A percentile compares a stretch with the other conserved stretches of the same genome.
These are phyloP conservation scores for Dioszegia hungarica DNA, from an alignment of 768 basidiomycete species.

Conservation along the genomic window DNA sequence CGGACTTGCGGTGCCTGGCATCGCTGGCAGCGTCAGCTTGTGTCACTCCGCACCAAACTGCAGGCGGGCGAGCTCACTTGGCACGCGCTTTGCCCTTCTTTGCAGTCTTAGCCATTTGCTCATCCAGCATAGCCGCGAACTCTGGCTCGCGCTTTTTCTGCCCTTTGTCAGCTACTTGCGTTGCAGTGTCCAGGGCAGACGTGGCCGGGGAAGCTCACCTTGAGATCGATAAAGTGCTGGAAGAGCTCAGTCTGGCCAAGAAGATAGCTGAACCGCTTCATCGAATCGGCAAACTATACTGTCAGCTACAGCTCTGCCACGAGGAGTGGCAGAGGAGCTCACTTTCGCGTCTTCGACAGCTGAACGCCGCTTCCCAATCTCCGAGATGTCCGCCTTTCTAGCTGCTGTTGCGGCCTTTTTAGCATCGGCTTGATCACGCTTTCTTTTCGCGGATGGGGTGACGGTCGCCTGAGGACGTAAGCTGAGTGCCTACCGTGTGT, in stretches of 20 bases:
- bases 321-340: constrained; percentile 12
- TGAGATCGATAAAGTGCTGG: constrained; percentile 96
- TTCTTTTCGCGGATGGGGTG: constrained; percentile 27
- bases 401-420: constrained; percentile 39
- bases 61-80: constrained; percentile 52
- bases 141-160: constrained; percentile 86
- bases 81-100: constrained; percentile 81
- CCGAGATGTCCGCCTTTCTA: constrained; percentile 30
- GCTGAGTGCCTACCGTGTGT: not conserved
- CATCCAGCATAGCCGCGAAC: constrained; percentile 82
- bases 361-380: constrained; percentile 29
- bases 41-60: not conserved
- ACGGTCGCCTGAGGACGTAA: constrained; percentile 9
- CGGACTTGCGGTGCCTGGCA: constrained; percentile 84
- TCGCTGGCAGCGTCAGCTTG: constrained; percentile 54
- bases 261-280: constrained; percentile 95
- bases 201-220: constrained; percentile 61
- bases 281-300: constrained; percentile 77
- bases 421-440: constrained; percentile 27
- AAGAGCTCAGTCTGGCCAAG: constrained; percentile 97
- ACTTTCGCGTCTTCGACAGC: constrained; percentile 43
- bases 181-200: too few relatives aligned
- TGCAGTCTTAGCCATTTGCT: constrained; percentile 59
- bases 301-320: not conserved
- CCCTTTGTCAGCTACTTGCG: not conserved